phyloP scores from a whole-genome alignment of 2,329 filamentous ascomycete species.

The Scytalidium sp. region DNA sequence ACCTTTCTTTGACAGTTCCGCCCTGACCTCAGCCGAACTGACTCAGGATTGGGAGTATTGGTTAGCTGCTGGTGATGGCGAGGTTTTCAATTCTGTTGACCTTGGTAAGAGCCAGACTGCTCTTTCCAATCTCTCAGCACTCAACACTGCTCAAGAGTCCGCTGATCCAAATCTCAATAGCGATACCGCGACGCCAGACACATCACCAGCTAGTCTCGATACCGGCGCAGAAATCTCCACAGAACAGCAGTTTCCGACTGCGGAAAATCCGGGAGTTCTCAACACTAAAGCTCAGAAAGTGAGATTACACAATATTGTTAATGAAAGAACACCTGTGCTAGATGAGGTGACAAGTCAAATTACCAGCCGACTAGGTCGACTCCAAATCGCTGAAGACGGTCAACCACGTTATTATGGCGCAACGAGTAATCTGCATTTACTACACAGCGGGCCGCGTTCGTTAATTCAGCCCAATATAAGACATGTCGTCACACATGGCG shows the following conservation, averaged over 20 bases:
- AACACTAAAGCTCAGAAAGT: background rate
- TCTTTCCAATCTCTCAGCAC: background rate
- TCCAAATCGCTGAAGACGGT: conserved; percentile 1
- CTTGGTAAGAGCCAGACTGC: background rate
- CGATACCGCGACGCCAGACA: background rate
- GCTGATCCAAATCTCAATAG: background rate
- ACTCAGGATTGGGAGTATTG: conserved; percentile 1
- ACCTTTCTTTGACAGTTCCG: background rate
- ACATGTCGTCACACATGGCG: background rate
- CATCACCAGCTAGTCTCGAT: conserved; percentile 1
- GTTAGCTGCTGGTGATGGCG: background rate
- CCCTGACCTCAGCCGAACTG: background rate
- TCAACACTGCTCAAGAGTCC: background rate
- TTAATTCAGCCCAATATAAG: conserved; percentile 1
- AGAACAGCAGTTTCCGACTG: background rate
- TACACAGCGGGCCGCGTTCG: conserved; percentile 1
- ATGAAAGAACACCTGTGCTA: background rate
- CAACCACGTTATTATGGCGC: conserved; percentile 2
- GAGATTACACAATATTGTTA: background rate
- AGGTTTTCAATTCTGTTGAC: background rate
- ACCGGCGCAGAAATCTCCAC: background rate
- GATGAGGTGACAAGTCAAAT: background rate
- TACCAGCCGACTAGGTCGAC: background rate
- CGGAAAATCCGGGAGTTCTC: background rate
- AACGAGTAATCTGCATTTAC: background rate